Evolutionary conservation across 2,329 filamentous ascomycete species (phyloP).

Genomic region (Cephalotrichum gorgonifer): DNA sequence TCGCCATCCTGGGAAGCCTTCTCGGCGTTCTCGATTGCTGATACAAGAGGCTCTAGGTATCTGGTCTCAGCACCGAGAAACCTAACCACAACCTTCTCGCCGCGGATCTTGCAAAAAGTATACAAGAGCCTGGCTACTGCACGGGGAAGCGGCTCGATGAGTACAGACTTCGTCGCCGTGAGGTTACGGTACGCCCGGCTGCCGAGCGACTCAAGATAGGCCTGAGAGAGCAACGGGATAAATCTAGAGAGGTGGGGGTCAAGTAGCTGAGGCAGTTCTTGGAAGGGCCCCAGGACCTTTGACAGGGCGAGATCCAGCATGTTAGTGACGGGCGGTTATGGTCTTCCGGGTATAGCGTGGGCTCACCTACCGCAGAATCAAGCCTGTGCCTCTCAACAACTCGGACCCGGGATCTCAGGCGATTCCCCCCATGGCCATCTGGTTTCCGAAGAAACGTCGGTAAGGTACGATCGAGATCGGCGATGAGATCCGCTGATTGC

Average conservation of each 20-base stretch:
- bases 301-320: not conserved
- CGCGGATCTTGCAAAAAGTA: slow-evolving; percentile 86
- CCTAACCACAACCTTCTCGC: slow-evolving; percentile 82
- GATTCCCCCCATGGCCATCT: slow-evolving; percentile 28
- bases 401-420: slow-evolving; percentile 38
- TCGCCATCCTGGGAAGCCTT: slow-evolving; percentile 10
- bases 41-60: slow-evolving; percentile 71
- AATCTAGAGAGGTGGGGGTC: slow-evolving; percentile 72
- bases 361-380: slow-evolving; percentile 29
- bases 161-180: slow-evolving; percentile 20
- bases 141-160: slow-evolving; percentile 47
- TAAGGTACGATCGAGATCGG: slow-evolving; percentile 45
- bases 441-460: slow-evolving; percentile 40
- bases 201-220: slow-evolving; percentile 60
- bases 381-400: slow-evolving; percentile 37
- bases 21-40: slow-evolving; percentile 57
- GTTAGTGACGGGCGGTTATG: not conserved
- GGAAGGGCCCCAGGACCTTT: slow-evolving; percentile 73
- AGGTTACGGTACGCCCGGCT: slow-evolving; percentile 26
- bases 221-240: slow-evolving; percentile 63
- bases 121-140: slow-evolving; percentile 77
- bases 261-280: slow-evolving; percentile 88
- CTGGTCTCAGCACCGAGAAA: slow-evolving; percentile 87
- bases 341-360: not conserved
- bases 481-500: slow-evolving; percentile 43